Evolutionary conservation across 1,284 basidiomycete species (phyloP).

Genomic region (Rhodotorula sp.): DNA sequence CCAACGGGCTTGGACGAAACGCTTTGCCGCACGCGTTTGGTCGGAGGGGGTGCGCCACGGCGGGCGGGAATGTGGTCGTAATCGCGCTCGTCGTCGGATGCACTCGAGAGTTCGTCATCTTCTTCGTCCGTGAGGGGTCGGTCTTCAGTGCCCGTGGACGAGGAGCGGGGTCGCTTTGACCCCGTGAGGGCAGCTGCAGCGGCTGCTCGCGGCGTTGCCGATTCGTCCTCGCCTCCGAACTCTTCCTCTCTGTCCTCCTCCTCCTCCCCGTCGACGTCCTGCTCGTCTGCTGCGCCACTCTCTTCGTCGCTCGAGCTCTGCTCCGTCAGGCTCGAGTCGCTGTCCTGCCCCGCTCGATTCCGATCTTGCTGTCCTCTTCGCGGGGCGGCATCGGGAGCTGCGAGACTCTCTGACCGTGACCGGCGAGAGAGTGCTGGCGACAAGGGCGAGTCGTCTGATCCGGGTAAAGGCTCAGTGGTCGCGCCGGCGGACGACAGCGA

Average conservation of each 20-base stretch:
- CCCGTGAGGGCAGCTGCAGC: not conserved
- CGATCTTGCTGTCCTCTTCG: not conserved
- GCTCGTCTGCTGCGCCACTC: not conserved
- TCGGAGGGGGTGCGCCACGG: not conserved
- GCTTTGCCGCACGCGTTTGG: slow-evolving; percentile 2
- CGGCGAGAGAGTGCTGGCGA: slow-evolving; percentile 1
- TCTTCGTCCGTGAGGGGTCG: not conserved
- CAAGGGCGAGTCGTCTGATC: slow-evolving; percentile 13
- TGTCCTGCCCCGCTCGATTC: slow-evolving; percentile 18
- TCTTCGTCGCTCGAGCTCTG: slow-evolving; percentile 24
- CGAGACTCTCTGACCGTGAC: not conserved
- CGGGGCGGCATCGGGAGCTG: not conserved
- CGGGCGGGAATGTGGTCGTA: not conserved
- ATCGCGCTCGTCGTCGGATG: slow-evolving; percentile 4
- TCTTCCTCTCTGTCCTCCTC: not conserved
- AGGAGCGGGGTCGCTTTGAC: not conserved
- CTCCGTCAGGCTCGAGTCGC: slow-evolving; percentile 37
- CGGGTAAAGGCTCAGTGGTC: slow-evolving; percentile 36
- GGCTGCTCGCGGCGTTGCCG: not conserved
- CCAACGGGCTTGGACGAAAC: not conserved
- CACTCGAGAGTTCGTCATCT: slow-evolving; percentile 6
- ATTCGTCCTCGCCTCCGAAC: not conserved
- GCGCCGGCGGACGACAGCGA: slow-evolving; percentile 38
- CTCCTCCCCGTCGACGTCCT: not conserved
- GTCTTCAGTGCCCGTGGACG: not conserved